A percentile compares a stretch with the other conserved stretches of the same genome.
These are phyloP conservation scores for Taiwanofungus camphoratus DNA, from an alignment of 1,284 basidiomycete genomes.

Conservation along the genomic window DNA sequence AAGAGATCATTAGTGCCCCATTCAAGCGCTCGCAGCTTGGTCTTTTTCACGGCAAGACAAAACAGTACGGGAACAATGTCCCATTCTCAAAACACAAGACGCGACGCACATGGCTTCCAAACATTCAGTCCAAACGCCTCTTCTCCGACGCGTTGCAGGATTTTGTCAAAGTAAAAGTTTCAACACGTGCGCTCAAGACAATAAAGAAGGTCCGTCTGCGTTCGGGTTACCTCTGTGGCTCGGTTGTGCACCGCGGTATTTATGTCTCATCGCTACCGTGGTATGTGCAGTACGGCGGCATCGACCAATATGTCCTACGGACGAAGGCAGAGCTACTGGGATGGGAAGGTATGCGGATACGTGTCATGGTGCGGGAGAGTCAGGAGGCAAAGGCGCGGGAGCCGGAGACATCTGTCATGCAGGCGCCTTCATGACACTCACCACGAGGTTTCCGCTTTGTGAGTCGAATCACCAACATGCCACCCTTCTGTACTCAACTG, in stretches of 20 bases:
- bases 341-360: conserved; percentile 68
- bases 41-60: conserved; percentile 76
- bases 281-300: conserved; percentile 53
- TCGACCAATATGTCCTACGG: conserved; percentile 68
- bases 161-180: conserved; percentile 61
- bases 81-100: conserved; percentile 91
- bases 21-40: conserved; percentile 75
- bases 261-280: background rate
- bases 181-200: conserved; percentile 68
- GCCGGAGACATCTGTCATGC: background rate
- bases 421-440: background rate
- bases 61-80: conserved; percentile 85
- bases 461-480: too few relatives aligned
- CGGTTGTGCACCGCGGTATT: background rate
- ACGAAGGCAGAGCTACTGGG: conserved; percentile 64
- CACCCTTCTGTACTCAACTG: too few relatives aligned
- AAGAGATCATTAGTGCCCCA: conserved; percentile 45
- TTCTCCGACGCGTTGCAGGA: conserved; percentile 59
- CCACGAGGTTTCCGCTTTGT: too few relatives aligned
- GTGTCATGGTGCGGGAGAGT: conserved; percentile 43
- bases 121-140: conserved; percentile 72
- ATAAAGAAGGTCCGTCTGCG: conserved; percentile 73
- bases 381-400: conserved; percentile 1
- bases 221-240: background rate
- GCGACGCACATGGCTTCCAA: conserved; percentile 85